A percentile compares a stretch with the other conserved stretches of the same genome.
These are phyloP conservation scores for Penicillium robsamsonii DNA, from an alignment of 495 filamentous ascomycete species.

Conservation along the genomic window DNA sequence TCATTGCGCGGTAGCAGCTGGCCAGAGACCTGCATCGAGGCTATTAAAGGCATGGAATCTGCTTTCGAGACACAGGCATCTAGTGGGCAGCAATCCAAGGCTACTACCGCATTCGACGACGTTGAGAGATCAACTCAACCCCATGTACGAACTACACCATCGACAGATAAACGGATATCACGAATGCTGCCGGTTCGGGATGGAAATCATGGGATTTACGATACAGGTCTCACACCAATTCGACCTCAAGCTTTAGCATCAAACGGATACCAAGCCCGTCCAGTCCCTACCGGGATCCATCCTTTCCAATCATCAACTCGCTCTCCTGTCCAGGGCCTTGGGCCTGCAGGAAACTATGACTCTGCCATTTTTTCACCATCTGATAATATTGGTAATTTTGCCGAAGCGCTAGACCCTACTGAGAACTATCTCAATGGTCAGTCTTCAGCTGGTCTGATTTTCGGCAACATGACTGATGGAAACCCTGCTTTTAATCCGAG, in stretches of 20 bases:
- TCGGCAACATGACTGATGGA: constrained; percentile 22
- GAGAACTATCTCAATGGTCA: constrained; percentile 5
- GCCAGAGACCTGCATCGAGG: constrained; percentile 45
- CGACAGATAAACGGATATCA: background rate
- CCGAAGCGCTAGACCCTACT: constrained; percentile 5
- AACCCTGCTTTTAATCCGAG: constrained; percentile 18
- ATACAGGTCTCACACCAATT: background rate
- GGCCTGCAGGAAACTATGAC: constrained; percentile 3
- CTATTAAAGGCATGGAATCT: constrained; percentile 38
- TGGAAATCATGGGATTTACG: background rate
- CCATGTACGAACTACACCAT: background rate
- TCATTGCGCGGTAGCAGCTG: constrained; percentile 37
- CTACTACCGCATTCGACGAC: background rate
- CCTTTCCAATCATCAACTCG: background rate
- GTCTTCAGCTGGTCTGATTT: constrained; percentile 24
- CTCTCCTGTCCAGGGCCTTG: constrained; percentile 1
- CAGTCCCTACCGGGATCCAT: background rate
- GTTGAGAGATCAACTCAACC: background rate
- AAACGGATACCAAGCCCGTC: background rate
- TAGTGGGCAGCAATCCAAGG: constrained; percentile 1
- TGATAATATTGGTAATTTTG: constrained; percentile 1
- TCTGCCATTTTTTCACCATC: constrained; percentile 10
- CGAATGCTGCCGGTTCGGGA: background rate
- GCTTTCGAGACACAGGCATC: constrained; percentile 24
- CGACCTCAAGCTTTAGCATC: background rate